These are phyloP conservation scores for Trichoderma lentiforme DNA, from an alignment of 2,329 filamentous ascomycete genomes.

Conservation along the genomic window DNA sequence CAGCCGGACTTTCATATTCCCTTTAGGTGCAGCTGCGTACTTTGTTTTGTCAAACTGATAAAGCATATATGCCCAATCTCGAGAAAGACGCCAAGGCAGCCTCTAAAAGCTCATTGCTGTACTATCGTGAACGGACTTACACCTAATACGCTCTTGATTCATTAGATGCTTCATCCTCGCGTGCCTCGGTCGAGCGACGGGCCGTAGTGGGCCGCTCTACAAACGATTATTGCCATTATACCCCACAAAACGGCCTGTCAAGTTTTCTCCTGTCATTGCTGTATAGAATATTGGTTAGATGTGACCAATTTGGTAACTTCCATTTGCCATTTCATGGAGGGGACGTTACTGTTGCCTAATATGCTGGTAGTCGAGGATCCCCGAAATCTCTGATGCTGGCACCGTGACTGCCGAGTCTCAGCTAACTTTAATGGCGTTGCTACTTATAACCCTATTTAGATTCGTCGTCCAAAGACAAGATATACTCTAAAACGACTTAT, in stretches of 20 bases:
- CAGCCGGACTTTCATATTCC: too few relatives aligned
- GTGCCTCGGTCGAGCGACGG: not conserved
- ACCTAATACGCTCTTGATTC: not conserved
- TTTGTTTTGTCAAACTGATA: not conserved
- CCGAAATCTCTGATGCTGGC: too few relatives aligned
- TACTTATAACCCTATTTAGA: too few relatives aligned
- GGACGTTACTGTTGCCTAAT: too few relatives aligned
- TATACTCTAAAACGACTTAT: too few relatives aligned
- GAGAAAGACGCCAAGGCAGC: not conserved
- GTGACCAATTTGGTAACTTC: not conserved
- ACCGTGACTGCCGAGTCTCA: too few relatives aligned
- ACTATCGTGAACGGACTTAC: not conserved
- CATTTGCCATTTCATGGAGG: too few relatives aligned
- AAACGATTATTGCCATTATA: not conserved
- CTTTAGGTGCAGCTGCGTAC: too few relatives aligned
- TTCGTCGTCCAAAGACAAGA: too few relatives aligned
- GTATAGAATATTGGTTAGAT: not conserved
- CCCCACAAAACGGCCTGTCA: not conserved
- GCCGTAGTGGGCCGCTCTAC: not conserved
- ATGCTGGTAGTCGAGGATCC: too few relatives aligned
- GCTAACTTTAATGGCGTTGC: too few relatives aligned
- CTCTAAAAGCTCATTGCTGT: not conserved
- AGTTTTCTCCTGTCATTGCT: not conserved
- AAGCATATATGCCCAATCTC: not conserved
- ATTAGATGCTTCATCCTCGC: not conserved